Base-by-base conservation (phyloP, 2,329 filamentous ascomycete species). In the Rhynchosporium secalis region DNA sequence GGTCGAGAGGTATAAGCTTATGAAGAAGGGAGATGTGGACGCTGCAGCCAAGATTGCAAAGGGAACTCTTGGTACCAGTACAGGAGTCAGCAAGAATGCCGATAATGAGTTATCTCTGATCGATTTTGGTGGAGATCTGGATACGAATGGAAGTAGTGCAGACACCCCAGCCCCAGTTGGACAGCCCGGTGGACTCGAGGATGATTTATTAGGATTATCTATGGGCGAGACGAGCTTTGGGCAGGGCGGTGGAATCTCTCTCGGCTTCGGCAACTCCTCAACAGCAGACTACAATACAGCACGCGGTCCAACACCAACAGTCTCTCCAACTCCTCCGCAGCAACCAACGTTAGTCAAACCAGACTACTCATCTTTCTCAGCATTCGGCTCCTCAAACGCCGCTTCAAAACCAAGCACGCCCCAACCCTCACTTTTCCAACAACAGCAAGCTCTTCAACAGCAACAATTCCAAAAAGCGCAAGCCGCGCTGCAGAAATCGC, bases 21-120 rank as follows among this genome's bases (percentile, higher is more conserved):
- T 98, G 77, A 99, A 96, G 81, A 96, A 95, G 79, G 95, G 95
- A 28, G 93, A 99, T 72, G 76, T 96, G 49, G 91, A 93, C 69
- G 92, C 81, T 10, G 92, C 95, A 15, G 86, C 88, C 67, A 91
- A 87, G 75, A 90, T 98, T 68, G 91, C 92, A 6, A 88, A 90
- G 72, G 92, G 93, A 33, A 93, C 89, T 13, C 82, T 90, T 56
- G 85, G 88, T 10, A 86, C 85, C 29, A 88, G 84, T 64, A 85
- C 86, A 63, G 82, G 85, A 66, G 81, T 88, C 52, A 80, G 82
- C 69, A 84, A 87, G 78, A 85, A 88, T 70, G 81, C 85, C 6
- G 83, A 86, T 68, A 82, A 92, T 71, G 93, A 97, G 75, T 78
- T 97, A 28, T 98, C 95, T 4, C 78, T 99, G 66, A 99, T 99